Percentiles rank a stretch among this genome's conserved stretches.
Conservation (phyloP, 176 grass and related monocot species). For the Oryza brachyantha region DNA sequence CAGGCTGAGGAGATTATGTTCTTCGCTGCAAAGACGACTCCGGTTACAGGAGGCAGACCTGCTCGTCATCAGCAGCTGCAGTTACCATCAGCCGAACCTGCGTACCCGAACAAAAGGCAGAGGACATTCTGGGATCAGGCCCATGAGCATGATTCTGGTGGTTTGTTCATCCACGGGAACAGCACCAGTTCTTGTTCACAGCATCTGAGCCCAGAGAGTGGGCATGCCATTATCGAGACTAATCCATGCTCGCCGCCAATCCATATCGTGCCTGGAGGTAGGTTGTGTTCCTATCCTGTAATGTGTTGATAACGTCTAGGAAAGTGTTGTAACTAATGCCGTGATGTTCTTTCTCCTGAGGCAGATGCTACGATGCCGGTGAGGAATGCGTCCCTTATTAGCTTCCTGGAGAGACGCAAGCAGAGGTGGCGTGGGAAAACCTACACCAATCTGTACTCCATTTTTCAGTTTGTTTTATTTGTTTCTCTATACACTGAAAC, state of each 20-base stretch:
- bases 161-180: neutral
- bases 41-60: neutral
- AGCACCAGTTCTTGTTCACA: neutral
- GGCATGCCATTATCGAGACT: neutral
- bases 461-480: neutral
- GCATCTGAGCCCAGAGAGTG: neutral
- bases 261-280: conserved; percentile 35
- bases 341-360: neutral
- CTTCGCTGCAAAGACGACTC: conserved; percentile 4
- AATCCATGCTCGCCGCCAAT: neutral
- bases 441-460: neutral
- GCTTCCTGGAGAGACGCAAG: conserved; percentile 70
- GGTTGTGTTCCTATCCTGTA: conserved; percentile 17
- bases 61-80: neutral
- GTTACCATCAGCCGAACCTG: neutral
- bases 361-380: conserved; percentile 54
- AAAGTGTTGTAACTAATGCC: neutral
- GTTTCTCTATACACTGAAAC: no score
- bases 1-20: conserved; percentile 32
- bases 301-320: neutral
- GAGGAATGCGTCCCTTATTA: conserved; percentile 55
- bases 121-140: neutral
- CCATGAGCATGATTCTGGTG: neutral
- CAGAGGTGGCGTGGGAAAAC: conserved; percentile 41
- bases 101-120: neutral